Percentiles rank a stretch among this genome's conserved stretches.
Evolutionary conservation across 106 monocot genomes (phyloP).

Genomic region (Acorus gramineus): DNA sequence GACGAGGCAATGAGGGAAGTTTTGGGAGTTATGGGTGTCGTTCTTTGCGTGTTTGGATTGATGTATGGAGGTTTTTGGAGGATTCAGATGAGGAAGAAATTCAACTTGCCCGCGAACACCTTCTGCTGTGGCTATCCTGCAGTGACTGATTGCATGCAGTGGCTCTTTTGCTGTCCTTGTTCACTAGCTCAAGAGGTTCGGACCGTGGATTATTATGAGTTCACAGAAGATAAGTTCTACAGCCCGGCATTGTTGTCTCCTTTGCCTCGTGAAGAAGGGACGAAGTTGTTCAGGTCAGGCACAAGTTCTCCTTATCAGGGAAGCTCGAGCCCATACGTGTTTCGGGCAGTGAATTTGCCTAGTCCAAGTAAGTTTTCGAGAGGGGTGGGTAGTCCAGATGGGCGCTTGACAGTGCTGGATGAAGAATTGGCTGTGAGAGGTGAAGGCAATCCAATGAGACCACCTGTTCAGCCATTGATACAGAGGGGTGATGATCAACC

Average conservation of each 20-base stretch:
- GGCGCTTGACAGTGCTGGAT: constrained; percentile 12
- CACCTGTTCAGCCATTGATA: constrained; percentile 20
- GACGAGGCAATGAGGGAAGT: constrained; percentile 29
- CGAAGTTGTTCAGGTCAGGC: constrained; percentile 26
- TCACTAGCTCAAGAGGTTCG: constrained; percentile 52
- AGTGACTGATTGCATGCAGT: constrained; percentile 37
- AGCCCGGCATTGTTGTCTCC: constrained; percentile 9
- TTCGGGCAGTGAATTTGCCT: constrained; percentile 5
- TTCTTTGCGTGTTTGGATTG: constrained; percentile 37
- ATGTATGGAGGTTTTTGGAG: constrained; percentile 53
- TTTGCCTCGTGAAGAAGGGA: constrained; percentile 26
- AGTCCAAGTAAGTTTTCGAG: constrained; percentile 19
- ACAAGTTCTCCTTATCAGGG: constrained; percentile 36
- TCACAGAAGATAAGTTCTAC: constrained; percentile 44
- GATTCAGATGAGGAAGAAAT: constrained; percentile 46
- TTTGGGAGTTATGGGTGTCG: constrained; percentile 30
- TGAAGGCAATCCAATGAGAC: constrained; percentile 12
- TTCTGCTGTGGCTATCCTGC: constrained; percentile 32
- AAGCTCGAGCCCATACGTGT: constrained; percentile 4
- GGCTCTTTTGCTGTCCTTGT: constrained; percentile 36
- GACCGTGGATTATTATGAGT: constrained; percentile 38
- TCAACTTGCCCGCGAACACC: constrained; percentile 30
- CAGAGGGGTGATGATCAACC: constrained; percentile 8
- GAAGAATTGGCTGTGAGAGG: constrained; percentile 8
- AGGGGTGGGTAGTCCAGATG: constrained; percentile 9